phyloP scores from a whole-genome alignment of 352 stramenopile genomes.

The Aphanomyces euteiches region DNA sequence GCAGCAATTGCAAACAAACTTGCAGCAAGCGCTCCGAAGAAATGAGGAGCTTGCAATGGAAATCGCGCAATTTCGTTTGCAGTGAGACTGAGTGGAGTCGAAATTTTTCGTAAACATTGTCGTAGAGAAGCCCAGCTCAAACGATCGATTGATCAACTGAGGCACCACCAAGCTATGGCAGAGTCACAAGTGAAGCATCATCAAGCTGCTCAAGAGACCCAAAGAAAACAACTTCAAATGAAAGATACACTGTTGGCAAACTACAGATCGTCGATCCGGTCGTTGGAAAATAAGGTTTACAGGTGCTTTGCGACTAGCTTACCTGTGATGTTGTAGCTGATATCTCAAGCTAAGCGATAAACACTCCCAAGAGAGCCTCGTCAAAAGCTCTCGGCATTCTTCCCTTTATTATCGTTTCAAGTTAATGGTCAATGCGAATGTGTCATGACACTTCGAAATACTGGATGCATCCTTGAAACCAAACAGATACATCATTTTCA shows the following conservation, averaged over 20 bases:
- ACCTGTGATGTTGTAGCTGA: constrained; percentile 5
- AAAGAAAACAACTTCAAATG: constrained; percentile 24
- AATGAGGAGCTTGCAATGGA: constrained; percentile 25
- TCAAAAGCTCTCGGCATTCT: neutral
- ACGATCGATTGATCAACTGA: constrained; percentile 1
- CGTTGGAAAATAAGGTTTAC: constrained; percentile 22
- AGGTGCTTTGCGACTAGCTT: neutral
- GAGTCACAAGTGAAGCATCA: constrained; percentile 19
- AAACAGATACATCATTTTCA: constrained; percentile 21
- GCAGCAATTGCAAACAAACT: constrained; percentile 3
- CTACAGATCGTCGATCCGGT: constrained; percentile 22
- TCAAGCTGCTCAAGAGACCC: constrained; percentile 16
- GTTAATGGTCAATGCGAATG: neutral
- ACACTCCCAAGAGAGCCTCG: neutral
- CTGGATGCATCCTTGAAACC: neutral
- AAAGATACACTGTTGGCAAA: constrained; percentile 18
- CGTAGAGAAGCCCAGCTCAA: constrained; percentile 20
- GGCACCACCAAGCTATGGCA: constrained; percentile 5
- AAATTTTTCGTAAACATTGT: neutral
- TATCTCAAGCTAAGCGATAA: constrained; percentile 20
- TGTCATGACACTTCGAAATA: neutral
- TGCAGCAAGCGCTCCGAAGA: constrained; percentile 9
- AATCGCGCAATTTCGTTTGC: constrained; percentile 2
- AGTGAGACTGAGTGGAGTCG: neutral
- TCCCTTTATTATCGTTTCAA: neutral